These are phyloP conservation scores for Solanum stenotomum DNA, from an alignment of 257 asterid genomes.

Conservation along the genomic window DNA sequence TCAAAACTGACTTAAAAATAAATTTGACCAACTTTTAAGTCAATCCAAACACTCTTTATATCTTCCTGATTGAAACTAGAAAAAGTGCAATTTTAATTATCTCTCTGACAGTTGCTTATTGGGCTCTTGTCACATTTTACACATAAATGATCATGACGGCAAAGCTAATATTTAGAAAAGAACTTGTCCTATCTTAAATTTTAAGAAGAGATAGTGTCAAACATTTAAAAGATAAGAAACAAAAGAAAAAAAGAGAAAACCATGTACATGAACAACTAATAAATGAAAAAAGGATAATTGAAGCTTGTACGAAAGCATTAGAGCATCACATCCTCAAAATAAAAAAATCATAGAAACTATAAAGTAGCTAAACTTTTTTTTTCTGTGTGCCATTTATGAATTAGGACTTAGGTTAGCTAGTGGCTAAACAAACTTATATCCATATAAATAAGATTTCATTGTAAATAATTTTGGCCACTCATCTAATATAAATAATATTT, in stretches of 20 bases:
- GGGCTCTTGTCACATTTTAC: neutral
- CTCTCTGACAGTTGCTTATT: neutral
- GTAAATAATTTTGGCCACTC: too few relatives aligned
- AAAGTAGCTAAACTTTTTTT: too few relatives aligned
- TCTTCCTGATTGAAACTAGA: too few relatives aligned
- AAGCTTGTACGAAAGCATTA: neutral
- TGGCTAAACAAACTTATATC: too few relatives aligned
- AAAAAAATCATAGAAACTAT: neutral
- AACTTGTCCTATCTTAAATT: neutral
- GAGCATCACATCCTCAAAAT: neutral
- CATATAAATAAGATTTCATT: too few relatives aligned
- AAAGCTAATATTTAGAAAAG: neutral
- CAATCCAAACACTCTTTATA: too few relatives aligned
- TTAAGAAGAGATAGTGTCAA: neutral
- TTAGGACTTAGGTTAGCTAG: too few relatives aligned
- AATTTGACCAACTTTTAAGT: too few relatives aligned
- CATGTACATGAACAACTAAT: neutral
- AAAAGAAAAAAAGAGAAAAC: neutral
- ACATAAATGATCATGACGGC: neutral
- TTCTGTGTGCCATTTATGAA: too few relatives aligned
- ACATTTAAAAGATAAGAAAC: neutral
- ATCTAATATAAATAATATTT: too few relatives aligned
- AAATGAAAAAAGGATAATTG: neutral
- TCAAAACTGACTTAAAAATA: too few relatives aligned
- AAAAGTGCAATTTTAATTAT: too few relatives aligned